These are phyloP conservation scores for Cladosporium phlei DNA, from an alignment of 2,329 filamentous ascomycete species.

Conservation along the genomic window DNA sequence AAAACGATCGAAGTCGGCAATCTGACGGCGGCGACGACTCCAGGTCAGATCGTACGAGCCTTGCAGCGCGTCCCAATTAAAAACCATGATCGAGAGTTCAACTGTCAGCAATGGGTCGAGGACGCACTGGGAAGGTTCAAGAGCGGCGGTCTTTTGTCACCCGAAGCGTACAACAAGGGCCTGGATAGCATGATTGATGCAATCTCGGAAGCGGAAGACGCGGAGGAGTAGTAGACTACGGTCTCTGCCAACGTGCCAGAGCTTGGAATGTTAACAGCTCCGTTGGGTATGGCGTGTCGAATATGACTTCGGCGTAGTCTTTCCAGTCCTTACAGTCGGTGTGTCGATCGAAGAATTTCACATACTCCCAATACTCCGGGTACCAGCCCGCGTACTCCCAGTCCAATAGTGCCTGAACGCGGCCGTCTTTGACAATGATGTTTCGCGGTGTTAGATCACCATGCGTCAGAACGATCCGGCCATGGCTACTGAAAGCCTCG, in stretches of 20 bases:
- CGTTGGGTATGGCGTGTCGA: conserved; percentile 10
- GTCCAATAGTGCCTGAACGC: conserved; percentile 18
- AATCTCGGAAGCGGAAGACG: conserved; percentile 7
- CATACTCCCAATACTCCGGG: conserved; percentile 23
- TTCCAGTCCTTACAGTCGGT: conserved; percentile 17
- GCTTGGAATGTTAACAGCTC: conserved; percentile 14
- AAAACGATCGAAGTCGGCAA: no score
- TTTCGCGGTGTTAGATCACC: conserved; percentile 20
- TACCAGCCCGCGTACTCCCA: conserved; percentile 23
- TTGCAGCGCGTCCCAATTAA: conserved; percentile 13
- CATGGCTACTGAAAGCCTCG: conserved; percentile 1
- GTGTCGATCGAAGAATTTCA: conserved; percentile 16
- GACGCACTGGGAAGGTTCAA: conserved; percentile 13
- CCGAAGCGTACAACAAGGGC: conserved; percentile 9
- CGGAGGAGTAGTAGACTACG: not conserved
- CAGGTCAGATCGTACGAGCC: no score
- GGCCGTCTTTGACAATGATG: conserved; percentile 18
- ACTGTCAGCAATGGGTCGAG: conserved; percentile 16
- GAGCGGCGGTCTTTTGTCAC: not conserved
- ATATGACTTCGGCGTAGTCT: conserved; percentile 11
- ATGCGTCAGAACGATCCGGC: conserved; percentile 19
- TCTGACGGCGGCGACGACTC: no score
- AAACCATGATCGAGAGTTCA: conserved; percentile 15
- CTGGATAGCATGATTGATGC: conserved; percentile 17
- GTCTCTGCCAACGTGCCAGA: conserved; percentile 1